Evolutionary conservation across 805 yeast genomes (phyloP), one percentile per base, ranked within the genome.

Genomic region (Helenozyma rhizophorensis): DNA sequence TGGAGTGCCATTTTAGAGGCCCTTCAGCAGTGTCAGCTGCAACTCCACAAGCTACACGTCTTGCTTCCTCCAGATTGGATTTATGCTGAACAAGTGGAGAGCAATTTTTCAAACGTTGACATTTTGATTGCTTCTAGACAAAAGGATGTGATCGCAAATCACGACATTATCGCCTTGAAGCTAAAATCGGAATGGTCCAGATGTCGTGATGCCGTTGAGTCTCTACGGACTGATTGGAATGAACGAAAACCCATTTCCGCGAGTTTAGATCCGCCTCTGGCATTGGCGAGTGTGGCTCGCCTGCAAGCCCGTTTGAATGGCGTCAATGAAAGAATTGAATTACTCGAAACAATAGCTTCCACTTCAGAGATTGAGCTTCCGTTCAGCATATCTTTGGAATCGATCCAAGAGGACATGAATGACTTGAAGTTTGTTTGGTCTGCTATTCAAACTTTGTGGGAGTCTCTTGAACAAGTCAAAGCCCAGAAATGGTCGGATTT

Each of bases 341-440:
- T 29, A 2, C 25, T 45, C 9, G 10, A 26, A 2, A 39, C 39
- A 16, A 51, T 58, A 2, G 40, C 62, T 56, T 4, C 36, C 24
- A 8, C 43, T 59, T 12, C 56, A 68, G 17, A 58, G 53, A 14
- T 43, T 65, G 60, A 67, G 0, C 33, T 69, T 1, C 41, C 42
- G 1, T 32, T 54, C 1, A 36, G 42, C 11, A 54, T 43, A 5
- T 56, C 56, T 11, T 40, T 78, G 1, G 39, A 45, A 0, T 45
- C 47, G 1, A 45, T 70, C 2, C 14, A 51, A 0, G 70, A 64
- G 3, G 93, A 84, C 40, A 56, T 83, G 1, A 36, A 43, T 0
- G 83, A 80, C 28, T 64, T 80, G 23, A 71, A 65, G 36, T 48
- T 69, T 1, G 86, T 82, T 1, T 85, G 94, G 94, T 47, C 65